phyloP scores from a whole-genome alignment of 768 basidiomycete genomes.

The Kondoa malvinella region DNA sequence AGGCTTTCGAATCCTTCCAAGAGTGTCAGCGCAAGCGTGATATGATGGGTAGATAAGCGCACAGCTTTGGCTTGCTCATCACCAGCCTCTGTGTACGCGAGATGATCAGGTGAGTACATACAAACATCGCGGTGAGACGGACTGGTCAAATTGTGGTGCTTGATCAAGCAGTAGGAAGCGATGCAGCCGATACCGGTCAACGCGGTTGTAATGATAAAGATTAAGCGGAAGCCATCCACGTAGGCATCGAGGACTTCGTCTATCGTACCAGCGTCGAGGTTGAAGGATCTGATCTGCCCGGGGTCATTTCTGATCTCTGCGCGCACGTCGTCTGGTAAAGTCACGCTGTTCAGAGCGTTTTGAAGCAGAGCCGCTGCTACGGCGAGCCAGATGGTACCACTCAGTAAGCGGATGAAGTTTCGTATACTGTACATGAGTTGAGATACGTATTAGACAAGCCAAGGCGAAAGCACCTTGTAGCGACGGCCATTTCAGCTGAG shows the following conservation, averaged over 20 bases:
- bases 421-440: not conserved
- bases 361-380: not conserved
- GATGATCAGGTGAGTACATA: not conserved
- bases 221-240: not conserved
- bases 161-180: not conserved
- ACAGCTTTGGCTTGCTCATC: not conserved
- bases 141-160: not conserved
- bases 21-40: no score
- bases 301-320: not conserved
- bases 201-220: not conserved
- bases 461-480: not conserved
- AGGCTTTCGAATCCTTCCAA: not conserved
- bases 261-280: not conserved
- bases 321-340: not conserved
- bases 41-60: no score
- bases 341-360: not conserved
- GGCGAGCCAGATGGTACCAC: not conserved
- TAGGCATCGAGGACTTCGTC: not conserved
- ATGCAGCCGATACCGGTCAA: not conserved
- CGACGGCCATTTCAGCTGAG: not conserved
- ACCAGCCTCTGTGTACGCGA: not conserved
- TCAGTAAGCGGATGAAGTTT: not conserved
- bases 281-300: not conserved
- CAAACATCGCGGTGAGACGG: not conserved
- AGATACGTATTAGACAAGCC: not conserved